Conservation (phyloP, 495 filamentous ascomycete genomes). For the Hypoxylon trugodes region DNA sequence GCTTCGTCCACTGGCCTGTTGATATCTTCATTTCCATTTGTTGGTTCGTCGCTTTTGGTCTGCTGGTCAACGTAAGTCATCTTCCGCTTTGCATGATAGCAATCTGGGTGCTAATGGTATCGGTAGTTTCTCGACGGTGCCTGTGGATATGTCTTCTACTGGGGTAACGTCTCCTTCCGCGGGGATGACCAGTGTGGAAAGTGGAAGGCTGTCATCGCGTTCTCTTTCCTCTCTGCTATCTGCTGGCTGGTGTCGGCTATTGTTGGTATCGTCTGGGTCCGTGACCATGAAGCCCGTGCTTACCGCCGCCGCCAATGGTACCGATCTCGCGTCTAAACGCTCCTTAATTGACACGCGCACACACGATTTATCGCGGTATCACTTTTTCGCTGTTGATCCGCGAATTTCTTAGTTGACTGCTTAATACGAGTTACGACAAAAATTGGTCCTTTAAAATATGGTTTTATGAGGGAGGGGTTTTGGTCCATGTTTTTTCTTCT, state of each 20-base stretch:
- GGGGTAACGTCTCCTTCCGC: conserved; percentile 84
- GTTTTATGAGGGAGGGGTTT: not conserved
- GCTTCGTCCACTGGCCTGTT: conserved; percentile 58
- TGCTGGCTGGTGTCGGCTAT: conserved; percentile 70
- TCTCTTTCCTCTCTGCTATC: conserved; percentile 72
- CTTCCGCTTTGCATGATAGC: not conserved
- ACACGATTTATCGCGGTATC: not conserved
- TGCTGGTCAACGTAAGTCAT: conserved; percentile 63
- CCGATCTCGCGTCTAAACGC: conserved; percentile 51
- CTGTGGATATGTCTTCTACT: conserved; percentile 84
- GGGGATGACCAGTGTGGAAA: conserved; percentile 67
- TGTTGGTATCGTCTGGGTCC: conserved; percentile 58
- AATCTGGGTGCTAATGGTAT: conserved; percentile 6
- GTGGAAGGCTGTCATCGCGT: conserved; percentile 73
- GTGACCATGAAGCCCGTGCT: conserved; percentile 38
- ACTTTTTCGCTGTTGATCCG: not conserved
- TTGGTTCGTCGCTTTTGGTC: conserved; percentile 72
- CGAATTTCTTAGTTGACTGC: no score
- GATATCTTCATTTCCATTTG: conserved; percentile 66
- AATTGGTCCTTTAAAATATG: not conserved
- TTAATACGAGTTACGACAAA: no score
- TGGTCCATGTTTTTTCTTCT: not conserved
- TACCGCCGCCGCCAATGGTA: conserved; percentile 52
- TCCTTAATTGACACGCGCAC: not conserved
- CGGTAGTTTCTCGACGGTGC: conserved; percentile 47